Evolutionary conservation across 2,329 filamentous ascomycete species (phyloP).

Genomic region (Fusarium cicatricum): DNA sequence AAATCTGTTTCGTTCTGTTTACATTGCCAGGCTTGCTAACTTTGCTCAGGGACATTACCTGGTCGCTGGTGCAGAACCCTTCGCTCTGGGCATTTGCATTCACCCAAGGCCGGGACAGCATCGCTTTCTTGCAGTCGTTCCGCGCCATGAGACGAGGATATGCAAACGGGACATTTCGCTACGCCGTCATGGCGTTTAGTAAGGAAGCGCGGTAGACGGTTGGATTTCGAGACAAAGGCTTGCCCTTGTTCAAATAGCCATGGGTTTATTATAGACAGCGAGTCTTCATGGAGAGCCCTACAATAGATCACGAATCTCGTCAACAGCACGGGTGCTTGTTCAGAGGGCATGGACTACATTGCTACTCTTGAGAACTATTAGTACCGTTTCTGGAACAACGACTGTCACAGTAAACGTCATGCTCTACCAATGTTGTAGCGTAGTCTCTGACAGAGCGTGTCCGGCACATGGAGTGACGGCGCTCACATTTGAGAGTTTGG

Average conservation of each 20-base stretch:
- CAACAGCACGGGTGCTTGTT: background rate
- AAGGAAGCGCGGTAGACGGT: conserved; percentile 44
- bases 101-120: conserved; percentile 65
- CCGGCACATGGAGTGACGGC: conserved; percentile 15
- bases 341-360: background rate
- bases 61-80: conserved; percentile 66
- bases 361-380: background rate
- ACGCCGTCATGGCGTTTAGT: conserved; percentile 65
- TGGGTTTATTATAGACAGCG: no score
- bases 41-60: conserved; percentile 65
- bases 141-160: conserved; percentile 68
- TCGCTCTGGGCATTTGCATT: conserved; percentile 69
- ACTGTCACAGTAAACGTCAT: background rate
- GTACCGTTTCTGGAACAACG: background rate
- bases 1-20: background rate
- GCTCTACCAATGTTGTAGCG: background rate
- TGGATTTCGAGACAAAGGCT: background rate
- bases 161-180: conserved; percentile 65
- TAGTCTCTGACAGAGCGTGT: conserved; percentile 8
- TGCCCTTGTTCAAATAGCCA: background rate
- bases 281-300: no score
- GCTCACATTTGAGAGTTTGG: background rate
- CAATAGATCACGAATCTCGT: no score
- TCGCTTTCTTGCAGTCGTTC: conserved; percentile 69
- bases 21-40: background rate